Percentiles rank a stretch among this genome's conserved stretches.
phyloP scores from a whole-genome alignment of 1,284 basidiomycete genomes.

The Puccinia hordei region DNA sequence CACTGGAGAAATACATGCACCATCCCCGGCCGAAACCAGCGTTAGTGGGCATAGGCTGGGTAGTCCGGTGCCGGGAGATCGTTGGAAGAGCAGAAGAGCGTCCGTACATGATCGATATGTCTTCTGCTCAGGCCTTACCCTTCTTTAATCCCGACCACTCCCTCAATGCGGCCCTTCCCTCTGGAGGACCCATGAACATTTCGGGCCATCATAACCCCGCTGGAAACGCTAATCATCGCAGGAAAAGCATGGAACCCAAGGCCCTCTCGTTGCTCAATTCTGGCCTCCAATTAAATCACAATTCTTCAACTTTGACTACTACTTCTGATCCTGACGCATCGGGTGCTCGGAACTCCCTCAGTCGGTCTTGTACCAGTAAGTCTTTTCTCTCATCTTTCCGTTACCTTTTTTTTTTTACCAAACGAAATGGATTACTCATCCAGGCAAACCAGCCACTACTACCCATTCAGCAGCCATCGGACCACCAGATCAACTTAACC shows the following conservation, averaged over 20 bases:
- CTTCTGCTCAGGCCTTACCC: background rate
- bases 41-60: constrained; percentile 43
- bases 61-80: constrained; percentile 37
- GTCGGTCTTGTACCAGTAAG: constrained; percentile 11
- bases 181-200: background rate
- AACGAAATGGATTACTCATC: background rate
- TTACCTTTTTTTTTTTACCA: background rate
- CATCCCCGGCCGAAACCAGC: constrained; percentile 36
- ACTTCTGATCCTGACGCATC: background rate
- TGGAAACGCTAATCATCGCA: constrained; percentile 17
- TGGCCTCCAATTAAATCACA: constrained; percentile 9
- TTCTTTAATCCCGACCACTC: background rate
- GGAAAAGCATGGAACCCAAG: constrained; percentile 50
- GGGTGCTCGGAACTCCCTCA: background rate
- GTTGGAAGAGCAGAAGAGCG: constrained; percentile 10
- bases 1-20: constrained; percentile 57
- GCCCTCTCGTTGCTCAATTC: constrained; percentile 34
- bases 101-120: constrained; percentile 25
- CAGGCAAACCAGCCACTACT: background rate
- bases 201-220: background rate
- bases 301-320: background rate
- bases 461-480: background rate
- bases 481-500: background rate
- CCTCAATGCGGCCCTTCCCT: background rate
- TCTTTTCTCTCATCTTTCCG: background rate